phyloP scores from a whole-genome alignment of 2,329 filamentous ascomycete species.

The Zelopaecilomyces penicillatus region DNA sequence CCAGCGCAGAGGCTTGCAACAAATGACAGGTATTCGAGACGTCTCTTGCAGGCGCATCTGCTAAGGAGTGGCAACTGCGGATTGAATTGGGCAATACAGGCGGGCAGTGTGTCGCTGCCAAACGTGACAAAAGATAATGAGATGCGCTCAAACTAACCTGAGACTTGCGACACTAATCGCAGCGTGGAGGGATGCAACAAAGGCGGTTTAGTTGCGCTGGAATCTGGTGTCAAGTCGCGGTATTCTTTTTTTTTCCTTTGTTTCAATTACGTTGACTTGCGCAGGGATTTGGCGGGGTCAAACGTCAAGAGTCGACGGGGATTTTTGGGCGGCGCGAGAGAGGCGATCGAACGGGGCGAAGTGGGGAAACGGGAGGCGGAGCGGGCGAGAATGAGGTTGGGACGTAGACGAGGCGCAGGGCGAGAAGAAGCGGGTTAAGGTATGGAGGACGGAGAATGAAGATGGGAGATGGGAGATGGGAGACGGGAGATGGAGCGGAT shows the following conservation, averaged over 20 bases:
- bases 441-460: slow-evolving; percentile 17
- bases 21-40: no score
- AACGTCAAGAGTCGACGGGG: no score
- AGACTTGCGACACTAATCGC: no score
- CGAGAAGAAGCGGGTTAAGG: slow-evolving; percentile 16
- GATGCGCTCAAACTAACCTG: no score
- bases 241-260: slow-evolving; percentile 21
- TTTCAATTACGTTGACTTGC: slow-evolving; percentile 18
- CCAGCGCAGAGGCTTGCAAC: no score
- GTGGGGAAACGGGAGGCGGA: slow-evolving; percentile 4
- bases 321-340: not conserved
- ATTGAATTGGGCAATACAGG: no score
- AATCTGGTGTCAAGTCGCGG: slow-evolving; percentile 10
- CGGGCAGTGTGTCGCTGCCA: no score
- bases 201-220: no score
- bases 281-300: slow-evolving; percentile 26
- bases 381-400: slow-evolving; percentile 7
- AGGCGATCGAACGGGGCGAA: slow-evolving; percentile 4
- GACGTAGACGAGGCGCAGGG: slow-evolving; percentile 15
- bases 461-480: slow-evolving; percentile 17
- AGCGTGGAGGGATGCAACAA: no score
- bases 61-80: no score
- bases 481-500: slow-evolving; percentile 14
- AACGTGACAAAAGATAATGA: no score
- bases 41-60: no score